Evolutionary conservation across 1,139 yeast species (phyloP).

Genomic region (Debaryomyces psychrophilus): DNA sequence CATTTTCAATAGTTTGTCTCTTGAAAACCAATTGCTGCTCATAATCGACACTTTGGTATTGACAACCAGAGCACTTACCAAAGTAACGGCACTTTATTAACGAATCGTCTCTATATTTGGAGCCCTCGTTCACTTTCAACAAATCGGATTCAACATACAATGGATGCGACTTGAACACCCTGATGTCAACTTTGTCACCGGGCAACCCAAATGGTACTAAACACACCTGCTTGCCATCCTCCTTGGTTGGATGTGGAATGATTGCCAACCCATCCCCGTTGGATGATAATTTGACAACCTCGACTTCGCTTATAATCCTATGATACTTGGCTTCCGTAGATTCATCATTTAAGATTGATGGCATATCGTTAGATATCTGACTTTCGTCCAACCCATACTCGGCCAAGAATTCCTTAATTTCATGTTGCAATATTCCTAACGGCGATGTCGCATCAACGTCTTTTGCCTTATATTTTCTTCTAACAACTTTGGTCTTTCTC

Average conservation of each 20-base stretch:
- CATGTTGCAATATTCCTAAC: conserved; percentile 75
- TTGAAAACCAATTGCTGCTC: conserved; percentile 72
- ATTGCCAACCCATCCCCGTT: conserved; percentile 81
- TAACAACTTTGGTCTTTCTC: conserved; percentile 33
- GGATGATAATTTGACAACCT: conserved; percentile 61
- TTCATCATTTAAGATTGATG: conserved; percentile 61
- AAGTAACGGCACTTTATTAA: conserved; percentile 51
- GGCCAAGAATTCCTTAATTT: conserved; percentile 63
- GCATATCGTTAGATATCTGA: conserved; percentile 65
- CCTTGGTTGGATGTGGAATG: conserved; percentile 57
- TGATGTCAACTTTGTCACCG: conserved; percentile 74
- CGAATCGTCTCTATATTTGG: conserved; percentile 52
- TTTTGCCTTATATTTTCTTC: conserved; percentile 57
- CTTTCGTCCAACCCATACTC: conserved; percentile 46
- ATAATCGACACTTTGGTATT: conserved; percentile 80
- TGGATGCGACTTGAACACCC: conserved; percentile 79
- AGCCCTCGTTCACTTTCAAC: conserved; percentile 49
- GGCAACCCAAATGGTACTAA: conserved; percentile 87
- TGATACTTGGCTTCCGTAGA: conserved; percentile 56
- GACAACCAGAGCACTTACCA: conserved; percentile 78
- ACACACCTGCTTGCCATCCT: conserved; percentile 44
- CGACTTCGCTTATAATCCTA: conserved; percentile 60
- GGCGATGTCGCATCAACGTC: conserved; percentile 78
- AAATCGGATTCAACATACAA: conserved; percentile 77
- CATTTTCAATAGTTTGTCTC: conserved; percentile 74